phyloP scores from a whole-genome alignment of 169 alveolate genomes.

The Plasmodium inui region DNA sequence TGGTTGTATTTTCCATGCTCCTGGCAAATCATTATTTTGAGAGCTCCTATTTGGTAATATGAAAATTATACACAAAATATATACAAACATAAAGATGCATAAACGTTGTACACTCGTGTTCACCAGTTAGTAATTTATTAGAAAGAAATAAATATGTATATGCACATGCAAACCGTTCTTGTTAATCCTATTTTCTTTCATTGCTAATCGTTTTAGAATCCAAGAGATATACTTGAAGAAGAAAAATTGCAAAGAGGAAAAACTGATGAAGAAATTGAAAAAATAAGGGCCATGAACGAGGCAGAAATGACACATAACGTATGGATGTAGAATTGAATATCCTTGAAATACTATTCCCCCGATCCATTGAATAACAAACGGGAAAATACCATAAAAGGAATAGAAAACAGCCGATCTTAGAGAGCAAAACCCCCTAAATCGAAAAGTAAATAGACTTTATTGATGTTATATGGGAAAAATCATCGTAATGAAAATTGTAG shows the following conservation, averaged over 20 bases:
- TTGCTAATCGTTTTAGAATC: background rate
- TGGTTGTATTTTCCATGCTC: background rate
- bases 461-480: background rate
- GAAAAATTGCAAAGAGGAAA: background rate
- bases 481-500: background rate
- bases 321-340: background rate
- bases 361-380: background rate
- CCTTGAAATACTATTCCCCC: background rate
- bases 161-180: background rate
- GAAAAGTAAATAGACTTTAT: background rate
- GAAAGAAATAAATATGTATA: background rate
- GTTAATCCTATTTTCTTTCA: background rate
- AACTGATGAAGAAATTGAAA: background rate
- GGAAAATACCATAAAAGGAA: background rate
- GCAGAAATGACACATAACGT: background rate
- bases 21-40: background rate
- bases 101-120: background rate
- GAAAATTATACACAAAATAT: background rate
- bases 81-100: background rate
- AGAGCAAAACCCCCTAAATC: background rate
- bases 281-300: background rate
- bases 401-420: background rate
- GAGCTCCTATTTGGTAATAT: background rate
- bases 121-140: background rate
- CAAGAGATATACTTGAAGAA: background rate